phyloP scores from a whole-genome alignment of 805 yeast species.

The Alloascoidea africana region DNA sequence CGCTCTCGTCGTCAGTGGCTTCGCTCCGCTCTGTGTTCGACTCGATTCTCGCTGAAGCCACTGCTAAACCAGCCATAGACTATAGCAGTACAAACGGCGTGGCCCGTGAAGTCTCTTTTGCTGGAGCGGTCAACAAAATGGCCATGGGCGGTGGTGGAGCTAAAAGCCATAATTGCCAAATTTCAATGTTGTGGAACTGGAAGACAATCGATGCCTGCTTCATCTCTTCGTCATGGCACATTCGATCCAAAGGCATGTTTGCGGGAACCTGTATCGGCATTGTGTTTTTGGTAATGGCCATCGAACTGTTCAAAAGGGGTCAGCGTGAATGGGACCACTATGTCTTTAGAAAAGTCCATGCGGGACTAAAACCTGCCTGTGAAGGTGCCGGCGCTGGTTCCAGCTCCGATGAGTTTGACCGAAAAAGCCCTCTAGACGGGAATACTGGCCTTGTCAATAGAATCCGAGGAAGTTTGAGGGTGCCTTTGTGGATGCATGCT shows the following conservation, averaged over 20 bases:
- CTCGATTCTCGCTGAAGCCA: too few relatives aligned
- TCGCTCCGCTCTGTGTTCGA: too few relatives aligned
- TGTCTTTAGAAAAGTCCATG: slow-evolving; percentile 9
- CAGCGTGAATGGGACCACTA: slow-evolving; percentile 27
- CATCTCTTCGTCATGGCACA: slow-evolving; percentile 49
- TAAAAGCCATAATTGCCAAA: slow-evolving; percentile 17
- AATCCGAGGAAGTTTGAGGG: slow-evolving; percentile 14
- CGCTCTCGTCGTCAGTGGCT: too few relatives aligned
- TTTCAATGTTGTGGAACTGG: slow-evolving; percentile 62
- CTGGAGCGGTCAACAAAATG: slow-evolving; percentile 6
- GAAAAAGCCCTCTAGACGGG: slow-evolving; percentile 4
- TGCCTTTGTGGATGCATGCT: slow-evolving; percentile 34
- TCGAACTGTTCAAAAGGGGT: slow-evolving; percentile 41
- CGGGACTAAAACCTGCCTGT: slow-evolving; percentile 8
- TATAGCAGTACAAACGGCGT: too few relatives aligned
- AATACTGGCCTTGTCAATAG: slow-evolving; percentile 7
- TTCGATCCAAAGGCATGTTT: slow-evolving; percentile 39
- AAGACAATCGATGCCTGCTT: slow-evolving; percentile 52
- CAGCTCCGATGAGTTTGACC: slow-evolving; percentile 2
- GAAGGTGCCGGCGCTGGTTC: slow-evolving; percentile 3
- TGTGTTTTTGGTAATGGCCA: slow-evolving; percentile 37
- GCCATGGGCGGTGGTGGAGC: slow-evolving; percentile 9
- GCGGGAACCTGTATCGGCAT: slow-evolving; percentile 70
- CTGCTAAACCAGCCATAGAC: too few relatives aligned
- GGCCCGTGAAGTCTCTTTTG: too few relatives aligned